Percentiles rank a stretch among this genome's conserved stretches.
Conservation (phyloP, 257 asterid species). For the Craterostigma plantagineum region DNA sequence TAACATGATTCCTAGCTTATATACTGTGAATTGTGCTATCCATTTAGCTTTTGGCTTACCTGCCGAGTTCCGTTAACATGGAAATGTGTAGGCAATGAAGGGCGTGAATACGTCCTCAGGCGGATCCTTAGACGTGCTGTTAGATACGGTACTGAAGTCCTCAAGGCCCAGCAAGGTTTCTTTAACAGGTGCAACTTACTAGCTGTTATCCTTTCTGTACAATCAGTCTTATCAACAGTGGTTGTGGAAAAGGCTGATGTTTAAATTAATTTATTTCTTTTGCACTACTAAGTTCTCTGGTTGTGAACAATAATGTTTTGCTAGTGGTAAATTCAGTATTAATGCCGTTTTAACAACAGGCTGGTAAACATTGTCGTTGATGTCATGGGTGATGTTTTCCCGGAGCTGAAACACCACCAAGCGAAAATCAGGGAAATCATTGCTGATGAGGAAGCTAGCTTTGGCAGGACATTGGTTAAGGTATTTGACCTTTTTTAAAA, state of each 20-base stretch:
- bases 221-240: slow-evolving; percentile 1
- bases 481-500: slow-evolving; percentile 18
- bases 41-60: not conserved
- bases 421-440: slow-evolving; percentile 44
- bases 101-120: slow-evolving; percentile 91
- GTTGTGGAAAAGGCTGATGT: not conserved
- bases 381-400: slow-evolving; percentile 70
- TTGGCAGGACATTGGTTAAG: slow-evolving; percentile 76
- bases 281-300: too few relatives aligned
- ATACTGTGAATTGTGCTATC: too few relatives aligned
- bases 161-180: slow-evolving; percentile 75
- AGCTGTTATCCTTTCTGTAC: not conserved
- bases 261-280: too few relatives aligned
- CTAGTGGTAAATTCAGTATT: not conserved
- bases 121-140: slow-evolving; percentile 97
- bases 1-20: too few relatives aligned
- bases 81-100: slow-evolving; percentile 65
- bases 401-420: slow-evolving; percentile 66
- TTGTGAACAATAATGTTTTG: too few relatives aligned
- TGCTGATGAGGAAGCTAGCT: slow-evolving; percentile 86
- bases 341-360: slow-evolving; percentile 23
- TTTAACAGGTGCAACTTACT: slow-evolving; percentile 46
- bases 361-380: slow-evolving; percentile 70
- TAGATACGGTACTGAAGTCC: slow-evolving; percentile 92
- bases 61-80: not conserved